Base-by-base conservation (phyloP, 179 eudicot species). In the Vitellaria paradoxa region DNA sequence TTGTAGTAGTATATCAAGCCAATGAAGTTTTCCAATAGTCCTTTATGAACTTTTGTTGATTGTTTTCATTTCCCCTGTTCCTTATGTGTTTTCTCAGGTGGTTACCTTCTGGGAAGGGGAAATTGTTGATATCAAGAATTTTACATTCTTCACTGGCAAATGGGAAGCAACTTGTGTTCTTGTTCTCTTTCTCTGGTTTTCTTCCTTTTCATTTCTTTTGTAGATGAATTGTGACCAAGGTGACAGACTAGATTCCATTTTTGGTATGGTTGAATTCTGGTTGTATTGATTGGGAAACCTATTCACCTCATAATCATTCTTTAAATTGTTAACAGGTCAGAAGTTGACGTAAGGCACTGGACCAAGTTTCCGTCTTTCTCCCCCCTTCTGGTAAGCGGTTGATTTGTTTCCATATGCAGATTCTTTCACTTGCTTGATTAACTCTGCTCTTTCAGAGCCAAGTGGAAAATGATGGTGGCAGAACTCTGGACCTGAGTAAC, bases 51-150 rank as follows among this genome's bases (percentile, higher is more conserved):
- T n/a, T n/a, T n/a, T n/a, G n/a, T n/a, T n/a, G n/a, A n/a, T n/a
- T n/a, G n/a, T n/a, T n/a, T n/a, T n/a, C n/a, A n/a, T n/a, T n/a
- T n/a, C n/a, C n/a, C n/a, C 46, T 55, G 73, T 65, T 65, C n/a
- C 12, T 37, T 53, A 6, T 76, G 52, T 49, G 67, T 21, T 73
- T 50, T 80, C 60, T 81, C 86, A 96, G 99, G 98, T 96, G 68
- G 91, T 93, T 30, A 96, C 98, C 26, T 96, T 96, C 82, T 96
- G 99, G 99, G 99, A 96, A 83, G 99, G 99, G 59, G 99, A 93
- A 83, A 93, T 96, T 76, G 99, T 96, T 76, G 99, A 96, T 82
- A 90, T 90, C 71, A 89, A 86, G 90, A 96, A 91, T 67, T 83
- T 85, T 83, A 93, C 97, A 57, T 96, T 96, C 89, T 89, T 86